Evolutionary conservation across 2,329 filamentous ascomycete species (phyloP).

Genomic region (Nannizzia gypsea): DNA sequence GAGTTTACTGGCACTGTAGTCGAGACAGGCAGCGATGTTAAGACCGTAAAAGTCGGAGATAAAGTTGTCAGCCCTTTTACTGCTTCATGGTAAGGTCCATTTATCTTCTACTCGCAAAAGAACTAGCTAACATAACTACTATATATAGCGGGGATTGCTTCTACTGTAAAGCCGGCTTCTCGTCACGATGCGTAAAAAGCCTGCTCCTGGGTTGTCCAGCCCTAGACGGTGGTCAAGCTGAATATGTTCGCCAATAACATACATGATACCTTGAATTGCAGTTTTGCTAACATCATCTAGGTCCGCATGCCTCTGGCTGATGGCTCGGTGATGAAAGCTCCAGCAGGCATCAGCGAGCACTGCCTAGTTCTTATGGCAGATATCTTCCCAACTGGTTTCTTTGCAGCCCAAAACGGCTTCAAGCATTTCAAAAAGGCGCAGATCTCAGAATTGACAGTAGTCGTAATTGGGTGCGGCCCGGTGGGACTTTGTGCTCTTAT

Average conservation of each 20-base stretch:
- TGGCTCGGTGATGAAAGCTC: constrained; percentile 64
- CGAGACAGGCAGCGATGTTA: constrained; percentile 55
- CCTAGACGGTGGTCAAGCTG: constrained; percentile 69
- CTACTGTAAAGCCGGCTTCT: constrained; percentile 67
- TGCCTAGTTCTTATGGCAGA: constrained; percentile 80
- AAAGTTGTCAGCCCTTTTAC: constrained; percentile 76
- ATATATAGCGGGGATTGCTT: constrained; percentile 55
- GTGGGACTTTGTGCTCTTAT: constrained; percentile 76
- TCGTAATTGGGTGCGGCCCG: constrained; percentile 74
- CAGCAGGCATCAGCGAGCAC: constrained; percentile 57
- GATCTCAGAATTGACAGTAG: constrained; percentile 56
- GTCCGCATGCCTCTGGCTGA: constrained; percentile 70
- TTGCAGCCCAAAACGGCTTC: constrained; percentile 69
- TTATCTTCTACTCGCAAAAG: neutral
- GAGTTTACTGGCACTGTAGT: constrained; percentile 73
- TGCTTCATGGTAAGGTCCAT: constrained; percentile 51
- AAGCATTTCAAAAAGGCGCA: constrained; percentile 47
- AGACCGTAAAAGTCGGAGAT: constrained; percentile 60
- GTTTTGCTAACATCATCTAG: constrained; percentile 19
- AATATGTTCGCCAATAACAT: constrained; percentile 45
- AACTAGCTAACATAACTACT: neutral
- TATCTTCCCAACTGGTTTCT: constrained; percentile 78
- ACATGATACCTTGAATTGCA: neutral
- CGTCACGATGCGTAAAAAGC: constrained; percentile 62
- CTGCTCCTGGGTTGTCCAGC: constrained; percentile 56